Evolutionary conservation across 1,284 basidiomycete genomes (phyloP).

Genomic region (Malassezia pachydermatis): DNA sequence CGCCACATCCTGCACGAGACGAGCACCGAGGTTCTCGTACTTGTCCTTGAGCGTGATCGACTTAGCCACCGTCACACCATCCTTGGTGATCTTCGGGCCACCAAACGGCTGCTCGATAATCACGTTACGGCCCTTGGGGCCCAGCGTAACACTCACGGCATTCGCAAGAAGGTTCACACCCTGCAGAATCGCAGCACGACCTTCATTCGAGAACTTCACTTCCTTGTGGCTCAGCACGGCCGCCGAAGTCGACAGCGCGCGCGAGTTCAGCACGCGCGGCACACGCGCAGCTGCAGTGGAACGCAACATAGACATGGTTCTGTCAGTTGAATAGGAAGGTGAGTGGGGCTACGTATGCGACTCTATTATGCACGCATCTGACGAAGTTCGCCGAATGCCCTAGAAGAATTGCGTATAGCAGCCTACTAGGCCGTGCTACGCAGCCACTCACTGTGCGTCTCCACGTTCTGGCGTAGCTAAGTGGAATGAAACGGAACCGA

Average conservation of each 20-base stretch:
- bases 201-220: conserved; percentile 92
- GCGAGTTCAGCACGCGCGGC: conserved; percentile 25
- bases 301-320: conserved; percentile 35
- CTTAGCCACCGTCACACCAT: conserved; percentile 97
- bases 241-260: conserved; percentile 31
- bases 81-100: conserved; percentile 95
- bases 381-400: conserved; percentile 5
- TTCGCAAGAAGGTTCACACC: conserved; percentile 86
- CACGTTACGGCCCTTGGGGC: conserved; percentile 96
- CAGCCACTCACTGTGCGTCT: conserved; percentile 8
- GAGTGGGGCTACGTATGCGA: background rate
- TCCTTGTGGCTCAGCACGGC: conserved; percentile 60
- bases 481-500: conserved; percentile 11
- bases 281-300: conserved; percentile 26
- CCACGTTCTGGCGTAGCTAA: background rate
- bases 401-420: conserved; percentile 10
- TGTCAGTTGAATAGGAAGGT: background rate
- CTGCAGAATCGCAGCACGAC: conserved; percentile 80
- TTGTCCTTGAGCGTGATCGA: conserved; percentile 84
- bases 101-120: conserved; percentile 98
- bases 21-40: conserved; percentile 96
- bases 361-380: background rate
- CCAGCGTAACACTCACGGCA: conserved; percentile 71
- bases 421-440: background rate
- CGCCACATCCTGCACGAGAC: conserved; percentile 91